Evolutionary conservation across 176 grass and related monocot species (phyloP).

Genomic region (Hyparrhenia diplandra): DNA sequence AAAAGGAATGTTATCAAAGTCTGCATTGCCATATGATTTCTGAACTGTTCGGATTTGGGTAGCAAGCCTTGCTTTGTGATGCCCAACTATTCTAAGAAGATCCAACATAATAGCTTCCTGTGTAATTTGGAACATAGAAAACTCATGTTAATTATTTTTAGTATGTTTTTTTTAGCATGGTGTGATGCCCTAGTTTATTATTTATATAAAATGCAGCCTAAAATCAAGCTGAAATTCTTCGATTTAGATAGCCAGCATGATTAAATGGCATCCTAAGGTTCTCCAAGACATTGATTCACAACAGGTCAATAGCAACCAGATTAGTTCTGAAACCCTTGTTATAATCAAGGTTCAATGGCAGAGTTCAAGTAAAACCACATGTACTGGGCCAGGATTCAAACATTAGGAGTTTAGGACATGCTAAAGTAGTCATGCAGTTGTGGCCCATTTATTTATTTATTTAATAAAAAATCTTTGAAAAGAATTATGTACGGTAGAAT

Average conservation of each 20-base stretch:
- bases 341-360: not conserved
- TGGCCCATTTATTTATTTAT: slow-evolving; percentile 12
- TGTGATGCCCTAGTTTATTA: not conserved
- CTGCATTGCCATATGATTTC: slow-evolving; percentile 88
- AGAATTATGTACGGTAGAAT: not conserved
- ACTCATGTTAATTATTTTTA: not conserved
- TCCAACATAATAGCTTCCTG: slow-evolving; percentile 95
- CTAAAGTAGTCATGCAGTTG: not conserved
- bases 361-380: slow-evolving; percentile 10
- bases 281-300: slow-evolving; percentile 8
- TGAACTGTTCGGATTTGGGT: slow-evolving; percentile 98
- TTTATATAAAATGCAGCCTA: not conserved
- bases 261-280: slow-evolving; percentile 3
- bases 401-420: slow-evolving; percentile 1
- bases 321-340: not conserved
- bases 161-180: not conserved
- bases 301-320: not conserved
- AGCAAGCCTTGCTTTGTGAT: slow-evolving; percentile 93
- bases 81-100: slow-evolving; percentile 95
- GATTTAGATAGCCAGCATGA: not conserved
- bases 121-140: slow-evolving; percentile 25
- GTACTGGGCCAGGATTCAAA: slow-evolving; percentile 1
- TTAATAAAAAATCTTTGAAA: not conserved
- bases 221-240: slow-evolving; percentile 4
- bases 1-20: slow-evolving; percentile 91